A percentile compares a stretch with the other conserved stretches of the same genome.
Evolutionary conservation across 2,329 filamentous ascomycete species (phyloP).

Genomic region (Cladophialophora yegresii): DNA sequence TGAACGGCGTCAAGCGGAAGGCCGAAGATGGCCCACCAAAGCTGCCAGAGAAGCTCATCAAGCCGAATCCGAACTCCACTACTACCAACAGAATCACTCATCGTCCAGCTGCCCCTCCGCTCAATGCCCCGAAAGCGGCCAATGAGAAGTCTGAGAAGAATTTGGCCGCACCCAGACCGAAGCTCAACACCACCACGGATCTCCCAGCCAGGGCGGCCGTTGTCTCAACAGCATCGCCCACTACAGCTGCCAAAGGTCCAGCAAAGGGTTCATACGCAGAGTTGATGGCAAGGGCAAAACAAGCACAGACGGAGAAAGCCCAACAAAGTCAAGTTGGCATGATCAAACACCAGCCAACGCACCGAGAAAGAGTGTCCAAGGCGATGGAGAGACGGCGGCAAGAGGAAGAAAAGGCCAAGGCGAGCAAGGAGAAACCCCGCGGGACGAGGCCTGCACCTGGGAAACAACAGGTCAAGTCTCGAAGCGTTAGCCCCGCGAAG

Average conservation of each 20-base stretch:
- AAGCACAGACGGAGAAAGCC: constrained; percentile 46
- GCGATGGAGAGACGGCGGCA: constrained; percentile 50
- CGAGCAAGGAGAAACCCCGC: constrained; percentile 41
- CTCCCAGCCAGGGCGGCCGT: constrained; percentile 15
- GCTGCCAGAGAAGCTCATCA: constrained; percentile 27
- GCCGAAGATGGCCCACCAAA: constrained; percentile 31
- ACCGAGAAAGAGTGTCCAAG: constrained; percentile 59
- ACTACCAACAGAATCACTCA: constrained; percentile 20
- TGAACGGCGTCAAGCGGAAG: constrained; percentile 33
- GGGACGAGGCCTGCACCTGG: constrained; percentile 38
- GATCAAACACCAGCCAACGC: constrained; percentile 58
- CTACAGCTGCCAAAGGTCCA: constrained; percentile 27
- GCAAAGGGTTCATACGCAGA: constrained; percentile 62
- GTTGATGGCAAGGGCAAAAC: constrained; percentile 60
- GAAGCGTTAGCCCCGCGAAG: constrained; percentile 36
- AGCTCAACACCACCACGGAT: constrained; percentile 17
- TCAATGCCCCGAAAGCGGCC: constrained; percentile 24
- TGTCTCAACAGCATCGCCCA: constrained; percentile 24
- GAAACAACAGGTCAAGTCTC: constrained; percentile 24
- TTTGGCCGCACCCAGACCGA: constrained; percentile 14
- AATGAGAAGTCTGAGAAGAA: constrained; percentile 14
- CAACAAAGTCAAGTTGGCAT: constrained; percentile 49
- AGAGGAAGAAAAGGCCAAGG: constrained; percentile 50
- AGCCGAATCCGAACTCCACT: constrained; percentile 25
- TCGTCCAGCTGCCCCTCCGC: constrained; percentile 27